Conservation (phyloP, 345 rosid species). For the Excoecaria cochinchinensis region DNA sequence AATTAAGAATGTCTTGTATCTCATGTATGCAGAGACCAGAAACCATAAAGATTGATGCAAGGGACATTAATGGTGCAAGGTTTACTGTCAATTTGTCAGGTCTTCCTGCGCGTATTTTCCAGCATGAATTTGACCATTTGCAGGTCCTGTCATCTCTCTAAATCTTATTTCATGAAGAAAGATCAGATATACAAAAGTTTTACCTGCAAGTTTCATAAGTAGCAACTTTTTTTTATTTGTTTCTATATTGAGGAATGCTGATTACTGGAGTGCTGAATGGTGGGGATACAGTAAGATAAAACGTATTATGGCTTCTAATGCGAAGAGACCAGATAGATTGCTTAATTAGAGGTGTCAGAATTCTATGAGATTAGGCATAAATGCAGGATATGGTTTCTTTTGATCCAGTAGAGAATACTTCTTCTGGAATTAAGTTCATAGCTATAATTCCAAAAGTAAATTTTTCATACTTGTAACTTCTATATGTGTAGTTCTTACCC, state of each 20-base stretch:
- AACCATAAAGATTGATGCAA: slow-evolving; percentile 85
- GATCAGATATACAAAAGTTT: not conserved
- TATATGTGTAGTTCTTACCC: not conserved
- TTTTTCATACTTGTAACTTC: not conserved
- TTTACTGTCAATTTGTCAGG: slow-evolving; percentile 68
- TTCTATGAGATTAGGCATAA: not conserved
- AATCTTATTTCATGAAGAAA: not conserved
- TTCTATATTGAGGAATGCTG: not conserved
- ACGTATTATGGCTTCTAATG: not conserved
- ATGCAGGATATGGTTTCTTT: not conserved
- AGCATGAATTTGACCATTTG: slow-evolving; percentile 93
- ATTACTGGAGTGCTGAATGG: not conserved
- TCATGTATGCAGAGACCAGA: slow-evolving; percentile 73
- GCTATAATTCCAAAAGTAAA: not conserved
- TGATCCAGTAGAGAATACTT: not conserved
- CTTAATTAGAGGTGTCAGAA: not conserved
- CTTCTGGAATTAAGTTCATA: not conserved
- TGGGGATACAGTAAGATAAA: not conserved
- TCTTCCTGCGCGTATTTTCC: slow-evolving; percentile 87
- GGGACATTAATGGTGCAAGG: slow-evolving; percentile 63
- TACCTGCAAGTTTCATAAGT: not conserved
- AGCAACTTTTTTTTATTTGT: not conserved
- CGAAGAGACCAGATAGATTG: not conserved
- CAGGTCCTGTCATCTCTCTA: slow-evolving; percentile 41
- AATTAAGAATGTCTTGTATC: not conserved